Base-by-base conservation (phyloP, 192 early-diverging fungal species). In the Chytriomyces sp. region DNA sequence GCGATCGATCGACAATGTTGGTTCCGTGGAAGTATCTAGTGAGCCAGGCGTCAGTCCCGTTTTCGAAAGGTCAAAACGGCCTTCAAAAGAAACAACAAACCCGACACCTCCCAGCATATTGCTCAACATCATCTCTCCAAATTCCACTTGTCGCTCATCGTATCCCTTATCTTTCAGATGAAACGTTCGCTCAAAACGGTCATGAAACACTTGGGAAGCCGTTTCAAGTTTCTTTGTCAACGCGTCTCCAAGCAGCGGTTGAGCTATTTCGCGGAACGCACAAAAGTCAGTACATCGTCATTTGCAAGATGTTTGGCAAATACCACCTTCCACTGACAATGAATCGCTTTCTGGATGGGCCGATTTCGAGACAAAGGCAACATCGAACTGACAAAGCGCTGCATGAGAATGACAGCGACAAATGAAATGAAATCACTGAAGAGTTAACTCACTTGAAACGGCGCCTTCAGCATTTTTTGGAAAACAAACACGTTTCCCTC, bases 41-140 rank as follows among this genome's bases (percentile, higher is more conserved):
- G 16, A 64, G 28, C 62, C 18, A 64, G 0, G 68, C 24, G 1
- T 48, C 20, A 44, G 10, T 5, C 1, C 16, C 48, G 68, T 44
- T 46, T 46, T 9, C 13, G 13, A 8, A 26, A 6, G 23, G 20
- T 5, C 16, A 66, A 49, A 44, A 43, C n/a, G 9, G 10, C 0
- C 45, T 48, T 72, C 0, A 11, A 76, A 16, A 20, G 44, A 35
- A 35, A 35, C 16, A 5, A 64, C 77, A 69, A 84, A 94, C 77
- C 96, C 96, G 28, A 98, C 91, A 1, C 95, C 95, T 64, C 96
- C 95, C 10, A 98, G 45, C 70, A 98, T 82, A 77, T 95, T 96
- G 72, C 92, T 92, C 45, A 96, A 70, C 23, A 91, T 84, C 11
- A 86, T 86, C 74, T 93, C 85, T 5, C 91, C 96, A 81, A 96